These are phyloP conservation scores for Saraca asoca DNA, from an alignment of 331 rosid genomes.

Conservation along the genomic window DNA sequence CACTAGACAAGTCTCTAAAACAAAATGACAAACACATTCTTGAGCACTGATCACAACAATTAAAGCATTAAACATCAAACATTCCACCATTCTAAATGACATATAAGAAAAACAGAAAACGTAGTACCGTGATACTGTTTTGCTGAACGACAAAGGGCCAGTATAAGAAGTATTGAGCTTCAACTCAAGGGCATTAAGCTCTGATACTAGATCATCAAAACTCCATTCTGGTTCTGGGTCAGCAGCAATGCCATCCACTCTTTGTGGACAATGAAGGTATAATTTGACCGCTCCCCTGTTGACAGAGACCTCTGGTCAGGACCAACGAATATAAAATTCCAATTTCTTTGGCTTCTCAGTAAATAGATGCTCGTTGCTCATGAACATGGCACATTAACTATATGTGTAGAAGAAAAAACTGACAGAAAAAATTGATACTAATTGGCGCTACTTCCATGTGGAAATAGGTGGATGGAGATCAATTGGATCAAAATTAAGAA, in stretches of 20 bases:
- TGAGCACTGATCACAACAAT: neutral
- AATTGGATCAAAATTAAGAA: neutral
- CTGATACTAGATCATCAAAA: slow-evolving; percentile 60
- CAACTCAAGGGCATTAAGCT: slow-evolving; percentile 64
- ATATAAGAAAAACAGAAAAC: neutral
- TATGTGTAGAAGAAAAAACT: neutral
- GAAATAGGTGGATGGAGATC: neutral
- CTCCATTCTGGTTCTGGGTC: slow-evolving; percentile 84
- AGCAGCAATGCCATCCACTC: slow-evolving; percentile 42
- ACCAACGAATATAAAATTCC: neutral
- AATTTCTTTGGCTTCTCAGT: neutral
- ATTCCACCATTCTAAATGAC: neutral
- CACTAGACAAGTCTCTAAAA: slow-evolving; percentile 28
- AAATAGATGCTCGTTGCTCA: neutral
- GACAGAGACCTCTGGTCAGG: slow-evolving; percentile 9
- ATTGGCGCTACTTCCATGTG: neutral
- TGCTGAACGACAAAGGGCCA: slow-evolving; percentile 37
- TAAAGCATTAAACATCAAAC: neutral
- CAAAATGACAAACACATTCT: neutral
- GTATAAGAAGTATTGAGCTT: slow-evolving; percentile 50
- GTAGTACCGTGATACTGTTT: slow-evolving; percentile 46
- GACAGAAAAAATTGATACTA: neutral
- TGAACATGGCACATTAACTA: neutral
- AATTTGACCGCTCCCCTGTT: slow-evolving; percentile 65
- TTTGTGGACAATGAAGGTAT: slow-evolving; percentile 49